These are phyloP conservation scores for Abrus precatorius DNA, from an alignment of 306 rosid genomes.

Conservation along the genomic window DNA sequence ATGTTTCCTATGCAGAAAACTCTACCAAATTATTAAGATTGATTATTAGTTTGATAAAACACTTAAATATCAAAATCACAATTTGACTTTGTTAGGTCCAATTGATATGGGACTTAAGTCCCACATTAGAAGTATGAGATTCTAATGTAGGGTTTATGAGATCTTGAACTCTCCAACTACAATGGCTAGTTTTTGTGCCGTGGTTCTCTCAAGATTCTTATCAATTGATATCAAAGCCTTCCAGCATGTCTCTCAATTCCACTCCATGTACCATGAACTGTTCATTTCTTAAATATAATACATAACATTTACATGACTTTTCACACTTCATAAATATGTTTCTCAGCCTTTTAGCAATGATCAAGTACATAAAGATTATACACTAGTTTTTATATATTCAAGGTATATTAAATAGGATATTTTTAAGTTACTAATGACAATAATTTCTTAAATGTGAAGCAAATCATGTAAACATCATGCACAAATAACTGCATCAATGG, in stretches of 20 bases:
- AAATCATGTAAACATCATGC: background rate
- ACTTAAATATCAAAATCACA: background rate
- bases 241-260: background rate
- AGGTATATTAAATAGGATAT: slow-evolving; percentile 3
- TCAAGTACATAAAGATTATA: slow-evolving; percentile 14
- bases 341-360: background rate
- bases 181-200: too few relatives aligned
- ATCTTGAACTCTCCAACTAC: too few relatives aligned
- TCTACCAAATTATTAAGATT: slow-evolving; percentile 5
- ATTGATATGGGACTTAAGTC: too few relatives aligned
- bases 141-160: too few relatives aligned
- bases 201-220: too few relatives aligned
- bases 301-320: background rate
- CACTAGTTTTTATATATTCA: slow-evolving; percentile 3
- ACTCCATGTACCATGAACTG: background rate
- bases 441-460: background rate
- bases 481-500: background rate
- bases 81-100: background rate
- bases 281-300: slow-evolving; percentile 4
- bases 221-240: too few relatives aligned
- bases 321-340: background rate
- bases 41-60: background rate
- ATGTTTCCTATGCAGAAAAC: background rate
- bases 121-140: too few relatives aligned
- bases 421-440: background rate